Evolutionary conservation across 2,329 filamentous ascomycete genomes (phyloP).

Genomic region (Colletotrichum camelliae): DNA sequence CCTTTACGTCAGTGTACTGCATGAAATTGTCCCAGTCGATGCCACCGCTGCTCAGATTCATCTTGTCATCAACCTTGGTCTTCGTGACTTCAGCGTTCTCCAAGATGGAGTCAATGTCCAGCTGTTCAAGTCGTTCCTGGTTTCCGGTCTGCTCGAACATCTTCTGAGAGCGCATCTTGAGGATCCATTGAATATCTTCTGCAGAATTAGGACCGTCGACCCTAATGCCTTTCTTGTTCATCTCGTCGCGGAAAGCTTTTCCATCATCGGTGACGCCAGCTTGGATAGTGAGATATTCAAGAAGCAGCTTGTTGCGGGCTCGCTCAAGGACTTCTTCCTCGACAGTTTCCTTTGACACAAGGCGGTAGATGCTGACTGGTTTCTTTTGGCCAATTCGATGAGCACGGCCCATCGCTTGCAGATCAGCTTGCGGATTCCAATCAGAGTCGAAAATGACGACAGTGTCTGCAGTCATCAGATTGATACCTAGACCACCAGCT

Average conservation of each 20-base stretch:
- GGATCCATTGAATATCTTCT: slow-evolving; percentile 93
- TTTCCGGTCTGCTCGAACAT: slow-evolving; percentile 99
- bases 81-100: slow-evolving; percentile 97
- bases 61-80: slow-evolving; percentile 92
- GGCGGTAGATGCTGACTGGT: slow-evolving; percentile 93
- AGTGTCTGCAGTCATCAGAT: slow-evolving; percentile 97
- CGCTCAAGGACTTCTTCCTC: slow-evolving; percentile 97
- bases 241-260: slow-evolving; percentile 75
- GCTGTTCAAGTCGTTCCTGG: slow-evolving; percentile 93
- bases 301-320: slow-evolving; percentile 94
- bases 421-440: slow-evolving; percentile 98
- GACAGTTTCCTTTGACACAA: slow-evolving; percentile 97
- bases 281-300: slow-evolving; percentile 97
- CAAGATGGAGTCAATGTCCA: slow-evolving; percentile 96
- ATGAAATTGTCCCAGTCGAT: slow-evolving; percentile 91
- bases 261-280: slow-evolving; percentile 96
- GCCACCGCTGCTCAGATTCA: slow-evolving; percentile 87
- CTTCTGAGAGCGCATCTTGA: slow-evolving; percentile 97
- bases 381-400: slow-evolving; percentile 97
- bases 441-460: slow-evolving; percentile 98
- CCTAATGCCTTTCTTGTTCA: slow-evolving; percentile 77
- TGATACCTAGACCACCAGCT: slow-evolving; percentile 97
- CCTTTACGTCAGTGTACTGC: slow-evolving; percentile 97
- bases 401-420: slow-evolving; percentile 97
- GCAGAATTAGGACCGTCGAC: slow-evolving; percentile 85